Evolutionary conservation across 2,329 filamentous ascomycete genomes (phyloP).

Genomic region (Hypoxylon sp.): DNA sequence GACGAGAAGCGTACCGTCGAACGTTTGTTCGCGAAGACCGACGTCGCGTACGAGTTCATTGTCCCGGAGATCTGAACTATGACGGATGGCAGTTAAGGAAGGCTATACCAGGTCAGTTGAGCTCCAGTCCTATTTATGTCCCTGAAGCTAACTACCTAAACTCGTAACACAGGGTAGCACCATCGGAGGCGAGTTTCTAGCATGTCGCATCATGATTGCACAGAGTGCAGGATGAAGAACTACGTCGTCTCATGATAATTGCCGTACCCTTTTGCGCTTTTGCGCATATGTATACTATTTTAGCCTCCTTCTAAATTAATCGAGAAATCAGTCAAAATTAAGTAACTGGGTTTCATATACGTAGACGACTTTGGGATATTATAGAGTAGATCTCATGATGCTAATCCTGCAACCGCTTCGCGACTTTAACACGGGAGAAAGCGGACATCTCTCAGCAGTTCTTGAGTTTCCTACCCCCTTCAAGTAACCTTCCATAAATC

Average conservation of each 20-base stretch:
- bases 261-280: no score
- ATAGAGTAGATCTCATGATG: not conserved
- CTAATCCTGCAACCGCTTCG: not conserved
- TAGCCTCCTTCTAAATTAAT: not conserved
- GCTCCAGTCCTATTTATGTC: conserved; percentile 1
- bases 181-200: conserved; percentile 93
- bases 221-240: conserved; percentile 67
- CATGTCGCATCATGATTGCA: conserved; percentile 75
- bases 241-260: not conserved
- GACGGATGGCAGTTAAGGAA: conserved; percentile 92
- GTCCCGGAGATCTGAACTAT: conserved; percentile 65
- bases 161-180: conserved; percentile 77
- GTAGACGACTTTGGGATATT: not conserved
- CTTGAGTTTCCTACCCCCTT: no score
- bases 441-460: no score
- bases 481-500: no score
- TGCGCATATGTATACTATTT: not conserved
- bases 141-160: conserved; percentile 14
- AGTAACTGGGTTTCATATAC: not conserved
- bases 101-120: conserved; percentile 82
- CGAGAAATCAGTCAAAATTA: not conserved
- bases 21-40: not conserved
- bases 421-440: not conserved
- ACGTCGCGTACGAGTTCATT: not conserved
- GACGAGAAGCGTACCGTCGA: not conserved